These are phyloP conservation scores for Marasmius sp. DNA, from an alignment of 1,284 basidiomycete species.

Conservation along the genomic window DNA sequence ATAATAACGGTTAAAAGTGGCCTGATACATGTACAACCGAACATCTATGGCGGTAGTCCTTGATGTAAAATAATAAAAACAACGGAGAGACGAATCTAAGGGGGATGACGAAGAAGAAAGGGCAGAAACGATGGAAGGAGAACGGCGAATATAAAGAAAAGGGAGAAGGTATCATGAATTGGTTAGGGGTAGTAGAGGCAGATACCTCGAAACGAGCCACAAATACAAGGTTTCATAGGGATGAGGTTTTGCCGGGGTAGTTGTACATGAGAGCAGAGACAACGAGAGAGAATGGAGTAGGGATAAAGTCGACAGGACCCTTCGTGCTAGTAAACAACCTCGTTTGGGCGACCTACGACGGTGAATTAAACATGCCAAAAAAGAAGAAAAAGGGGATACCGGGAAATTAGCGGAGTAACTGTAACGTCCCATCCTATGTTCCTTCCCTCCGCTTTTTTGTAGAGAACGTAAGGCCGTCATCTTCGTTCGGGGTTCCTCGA, in stretches of 20 bases:
- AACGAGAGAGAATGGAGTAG: not conserved
- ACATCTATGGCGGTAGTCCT: no score
- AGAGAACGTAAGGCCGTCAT: not conserved
- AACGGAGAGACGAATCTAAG: not conserved
- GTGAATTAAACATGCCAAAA: not conserved
- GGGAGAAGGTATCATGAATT: not conserved
- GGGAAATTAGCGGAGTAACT: not conserved
- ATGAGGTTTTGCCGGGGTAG: not conserved
- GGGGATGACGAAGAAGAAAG: not conserved
- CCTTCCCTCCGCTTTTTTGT: conserved; percentile 1
- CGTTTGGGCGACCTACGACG: not conserved
- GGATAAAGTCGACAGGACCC: not conserved
- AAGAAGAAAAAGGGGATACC: not conserved
- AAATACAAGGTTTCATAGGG: not conserved
- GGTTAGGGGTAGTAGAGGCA: not conserved
- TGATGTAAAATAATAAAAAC: not conserved
- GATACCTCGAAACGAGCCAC: not conserved
- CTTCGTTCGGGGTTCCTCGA: not conserved
- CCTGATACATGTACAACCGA: not conserved
- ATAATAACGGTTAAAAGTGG: not conserved
- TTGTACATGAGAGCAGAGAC: not conserved
- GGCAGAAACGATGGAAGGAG: not conserved
- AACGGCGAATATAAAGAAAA: no score
- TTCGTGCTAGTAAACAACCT: not conserved
- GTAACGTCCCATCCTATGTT: not conserved